Evolutionary conservation across 495 filamentous ascomycete species (phyloP).

Genomic region (Penicillium argentinense): DNA sequence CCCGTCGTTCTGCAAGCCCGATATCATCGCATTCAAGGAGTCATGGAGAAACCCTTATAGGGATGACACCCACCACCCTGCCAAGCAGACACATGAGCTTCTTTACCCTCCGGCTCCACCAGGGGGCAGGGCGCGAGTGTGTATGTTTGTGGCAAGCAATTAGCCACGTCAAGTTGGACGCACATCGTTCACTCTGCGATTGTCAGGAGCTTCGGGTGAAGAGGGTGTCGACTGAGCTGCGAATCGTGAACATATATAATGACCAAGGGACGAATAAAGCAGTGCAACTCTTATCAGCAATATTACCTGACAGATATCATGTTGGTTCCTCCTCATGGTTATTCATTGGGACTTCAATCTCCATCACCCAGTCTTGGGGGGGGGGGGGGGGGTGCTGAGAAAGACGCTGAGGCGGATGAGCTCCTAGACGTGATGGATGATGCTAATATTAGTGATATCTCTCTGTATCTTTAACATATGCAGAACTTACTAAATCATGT

Average conservation of each 20-base stretch:
- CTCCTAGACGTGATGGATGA: neutral
- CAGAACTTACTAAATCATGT: too few relatives aligned
- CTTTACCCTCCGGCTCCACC: conserved; percentile 6
- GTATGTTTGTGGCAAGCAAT: neutral
- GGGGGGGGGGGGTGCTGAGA: conserved; percentile 2
- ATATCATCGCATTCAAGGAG: conserved; percentile 24
- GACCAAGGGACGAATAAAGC: neutral
- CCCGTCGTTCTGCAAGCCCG: conserved; percentile 5
- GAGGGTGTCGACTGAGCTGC: too few relatives aligned
- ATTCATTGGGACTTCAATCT: conserved; percentile 28
- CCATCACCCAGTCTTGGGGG: conserved; percentile 18
- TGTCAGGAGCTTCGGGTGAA: too few relatives aligned
- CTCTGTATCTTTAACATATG: too few relatives aligned
- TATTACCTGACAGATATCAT: too few relatives aligned
- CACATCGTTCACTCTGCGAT: too few relatives aligned
- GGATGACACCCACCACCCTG: conserved; percentile 18
- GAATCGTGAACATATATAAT: neutral
- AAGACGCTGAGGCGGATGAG: neutral
- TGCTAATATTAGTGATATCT: too few relatives aligned
- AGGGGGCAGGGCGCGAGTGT: neutral
- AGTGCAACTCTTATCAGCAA: neutral
- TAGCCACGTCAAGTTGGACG: too few relatives aligned
- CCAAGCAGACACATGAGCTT: conserved; percentile 8
- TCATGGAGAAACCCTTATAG: conserved; percentile 14
- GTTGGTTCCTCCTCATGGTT: too few relatives aligned